phyloP scores from a whole-genome alignment of 352 stramenopile species.

The Pythium grandisporangium region DNA sequence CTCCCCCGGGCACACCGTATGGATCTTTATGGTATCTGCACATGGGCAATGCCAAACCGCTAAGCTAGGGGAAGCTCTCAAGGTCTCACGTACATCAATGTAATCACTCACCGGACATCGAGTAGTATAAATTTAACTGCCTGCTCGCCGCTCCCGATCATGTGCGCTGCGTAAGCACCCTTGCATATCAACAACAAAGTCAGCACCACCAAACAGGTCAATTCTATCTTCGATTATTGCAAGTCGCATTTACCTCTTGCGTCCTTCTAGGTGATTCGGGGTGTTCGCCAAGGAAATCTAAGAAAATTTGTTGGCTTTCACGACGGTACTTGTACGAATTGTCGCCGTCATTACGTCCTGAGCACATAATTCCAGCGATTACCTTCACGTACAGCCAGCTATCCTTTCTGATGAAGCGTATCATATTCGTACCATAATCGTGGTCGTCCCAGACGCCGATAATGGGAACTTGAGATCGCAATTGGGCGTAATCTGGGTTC shows the following conservation, averaged over 20 bases:
- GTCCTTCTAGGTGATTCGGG: slow-evolving; percentile 14
- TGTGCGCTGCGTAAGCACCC: slow-evolving; percentile 28
- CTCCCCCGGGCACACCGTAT: slow-evolving; percentile 14
- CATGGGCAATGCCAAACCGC: too few relatives aligned
- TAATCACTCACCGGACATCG: slow-evolving; percentile 20
- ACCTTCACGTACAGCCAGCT: not conserved
- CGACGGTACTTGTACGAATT: slow-evolving; percentile 21
- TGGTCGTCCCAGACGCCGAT: slow-evolving; percentile 36
- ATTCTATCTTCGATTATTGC: not conserved
- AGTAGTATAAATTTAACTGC: slow-evolving; percentile 32
- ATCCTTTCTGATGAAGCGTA: not conserved
- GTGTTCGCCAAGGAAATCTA: slow-evolving; percentile 29
- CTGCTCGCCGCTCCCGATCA: slow-evolving; percentile 8
- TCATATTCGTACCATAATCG: slow-evolving; percentile 26
- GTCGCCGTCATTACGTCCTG: slow-evolving; percentile 31
- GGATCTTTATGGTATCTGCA: slow-evolving; percentile 25
- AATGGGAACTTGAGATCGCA: slow-evolving; percentile 11
- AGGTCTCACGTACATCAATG: too few relatives aligned
- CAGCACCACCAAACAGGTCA: too few relatives aligned
- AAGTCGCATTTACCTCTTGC: slow-evolving; percentile 12
- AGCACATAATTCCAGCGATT: too few relatives aligned
- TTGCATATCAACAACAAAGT: not conserved
- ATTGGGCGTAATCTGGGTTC: slow-evolving; percentile 9
- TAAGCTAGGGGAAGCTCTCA: too few relatives aligned
- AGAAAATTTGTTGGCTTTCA: slow-evolving; percentile 25